Evolutionary conservation across 2,329 filamentous ascomycete genomes (phyloP), one percentile per base, ranked within the genome.

Genomic region (Epichloe bromicola): DNA sequence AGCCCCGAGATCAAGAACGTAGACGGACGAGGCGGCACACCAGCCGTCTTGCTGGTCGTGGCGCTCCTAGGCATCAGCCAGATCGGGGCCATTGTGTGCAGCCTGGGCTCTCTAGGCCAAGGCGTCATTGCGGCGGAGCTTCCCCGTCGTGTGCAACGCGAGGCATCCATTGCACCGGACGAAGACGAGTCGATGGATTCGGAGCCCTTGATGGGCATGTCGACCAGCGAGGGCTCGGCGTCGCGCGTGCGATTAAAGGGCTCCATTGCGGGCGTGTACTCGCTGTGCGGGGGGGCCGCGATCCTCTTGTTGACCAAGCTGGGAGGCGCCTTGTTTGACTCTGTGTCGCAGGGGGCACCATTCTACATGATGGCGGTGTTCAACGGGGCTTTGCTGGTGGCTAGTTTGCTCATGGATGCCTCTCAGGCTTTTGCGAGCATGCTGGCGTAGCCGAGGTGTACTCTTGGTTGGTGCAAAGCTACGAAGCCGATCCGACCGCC

Each of bases 31-130:
- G 80, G 86, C 36, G 87, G 86, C 17, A 80, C 74, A 36, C 76
- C 79, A 0, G 72, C 70, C 11, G 81, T 95, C 15, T 89, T 94
- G 62, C 56, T 90, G 12, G 78, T 91, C 15, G 88, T 89, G 41
- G 79, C 84, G 0, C 69, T 95, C 17, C 80, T 97, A 39, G 93
- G 93, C 14, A 80, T 95, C 61, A 94, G 88, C 60, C 93, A 98
- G 67, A 97, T 98, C 55, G 93, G 91, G 2, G 86, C 89, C 11
- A 97, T 98, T 53, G 93, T 98, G 1, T 96, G 90, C 69, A 95
- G 88, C 56, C 76, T 98, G n/a, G 89, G 87, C 1, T 80, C 93
- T 1, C 76, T 98, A 3, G 88, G 88, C 38, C 81, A 82, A 15
- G 90, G 89, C 4, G 84, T 97, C 20, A 73, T 94, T 20, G 70